Evolutionary conservation across 129 eudicot species (phyloP), one percentile per base, ranked within the genome.

Genomic region (Chrysanthemum makinoi): DNA sequence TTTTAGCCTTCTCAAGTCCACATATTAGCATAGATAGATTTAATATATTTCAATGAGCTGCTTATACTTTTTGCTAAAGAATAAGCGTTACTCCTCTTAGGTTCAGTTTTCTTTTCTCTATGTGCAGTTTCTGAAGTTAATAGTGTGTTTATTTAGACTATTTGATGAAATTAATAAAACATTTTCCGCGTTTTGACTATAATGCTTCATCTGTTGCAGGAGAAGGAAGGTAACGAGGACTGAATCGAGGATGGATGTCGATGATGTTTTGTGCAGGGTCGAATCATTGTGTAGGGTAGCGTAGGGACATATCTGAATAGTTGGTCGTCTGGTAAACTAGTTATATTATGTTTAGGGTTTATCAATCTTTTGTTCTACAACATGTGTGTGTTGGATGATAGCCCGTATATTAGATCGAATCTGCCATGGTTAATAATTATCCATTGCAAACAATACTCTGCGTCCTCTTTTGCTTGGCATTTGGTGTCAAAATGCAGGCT

Each of bases 181-280:
- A 17, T 52, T 66, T 10, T 22, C 22, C 44, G 22, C 10, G n/a
- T 75, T 55, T 75, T 19, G 17, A 20, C 30, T 20, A 17, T 30
- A n/a, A 58, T 61, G 63, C 18, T 68, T 60, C 19, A 39, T 69
- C 17, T 43, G n/a, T 69, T 62, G 71, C 71, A 77, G 81, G 81
- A 77, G 51, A 62, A 77, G 39, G 71, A n/a, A 77, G 81, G 55
- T 44, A 39, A 65, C 17, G 50, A 69, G 14, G 72, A 77, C 46
- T 53, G 49, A 22, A 58, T 51, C 7, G 33, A 13, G 51, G 61
- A 66, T 44, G 66, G 50, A 75, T 10, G 48, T 4, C 28, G 15
- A 70, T 51, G 47, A 60, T 50, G 2, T 33, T 55, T 49, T 60
- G 49, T 76, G 75, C 46, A 59, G 69, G 67, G 9, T 15, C 8